Evolutionary conservation across 2,329 filamentous ascomycete genomes (phyloP).

Genomic region (Dactylellina leptospora): DNA sequence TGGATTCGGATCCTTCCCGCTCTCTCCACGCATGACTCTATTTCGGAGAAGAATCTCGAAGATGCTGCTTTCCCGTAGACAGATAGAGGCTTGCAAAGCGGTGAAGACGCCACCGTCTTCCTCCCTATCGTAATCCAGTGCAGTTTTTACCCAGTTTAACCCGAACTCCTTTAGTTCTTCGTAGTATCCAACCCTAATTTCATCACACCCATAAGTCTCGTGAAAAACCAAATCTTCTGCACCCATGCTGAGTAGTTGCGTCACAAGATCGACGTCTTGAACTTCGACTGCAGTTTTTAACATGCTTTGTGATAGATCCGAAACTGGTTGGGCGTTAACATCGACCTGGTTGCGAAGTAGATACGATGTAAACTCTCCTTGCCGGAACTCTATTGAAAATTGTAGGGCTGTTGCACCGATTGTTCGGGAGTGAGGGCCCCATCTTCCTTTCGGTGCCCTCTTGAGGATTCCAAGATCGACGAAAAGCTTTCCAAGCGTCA

Average conservation of each 20-base stretch:
- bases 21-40: neutral
- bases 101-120: neutral
- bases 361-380: conserved; percentile 5
- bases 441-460: neutral
- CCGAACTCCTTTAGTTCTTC: neutral
- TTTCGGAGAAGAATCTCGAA: neutral
- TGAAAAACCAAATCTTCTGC: conserved; percentile 24
- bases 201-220: neutral
- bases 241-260: neutral
- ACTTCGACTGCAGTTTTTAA: conserved; percentile 31
- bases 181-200: neutral
- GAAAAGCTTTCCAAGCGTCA: neutral
- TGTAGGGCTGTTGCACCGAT: conserved; percentile 26
- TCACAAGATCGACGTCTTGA: conserved; percentile 16
- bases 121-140: neutral
- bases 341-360: conserved; percentile 4
- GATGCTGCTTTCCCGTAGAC: neutral
- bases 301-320: conserved; percentile 20
- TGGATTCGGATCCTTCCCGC: neutral
- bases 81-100: neutral
- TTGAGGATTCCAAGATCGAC: conserved; percentile 12
- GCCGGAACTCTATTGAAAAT: conserved; percentile 23
- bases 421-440: neutral
- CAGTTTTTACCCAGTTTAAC: neutral
- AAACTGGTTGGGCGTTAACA: conserved; percentile 13